Evolutionary conservation across 2,329 filamentous ascomycete genomes (phyloP), one percentile per base, ranked within the genome.

Genomic region (Ophiostoma perfectum): DNA sequence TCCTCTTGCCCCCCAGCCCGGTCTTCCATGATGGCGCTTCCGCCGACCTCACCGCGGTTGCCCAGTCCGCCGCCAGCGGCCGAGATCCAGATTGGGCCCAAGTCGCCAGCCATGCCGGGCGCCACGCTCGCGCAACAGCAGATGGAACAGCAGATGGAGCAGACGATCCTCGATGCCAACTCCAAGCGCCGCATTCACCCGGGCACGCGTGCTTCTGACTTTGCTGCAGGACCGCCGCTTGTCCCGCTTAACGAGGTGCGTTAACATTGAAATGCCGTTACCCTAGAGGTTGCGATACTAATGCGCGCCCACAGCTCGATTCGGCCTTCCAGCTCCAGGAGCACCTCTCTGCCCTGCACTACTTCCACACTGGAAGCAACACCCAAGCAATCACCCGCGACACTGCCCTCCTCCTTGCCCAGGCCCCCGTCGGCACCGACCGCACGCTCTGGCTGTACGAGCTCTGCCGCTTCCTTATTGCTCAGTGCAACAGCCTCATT

Each of bases 311-410:
- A 67, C 77, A 97, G 91, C 92, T 99, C 73, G 93, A 99, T 77
- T 98, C 94, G 36, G 91, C 95, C 62, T 99, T 98, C 77, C 95
- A 97, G 78, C 87, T 98, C 18, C 96, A 97, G 78, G 95, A 99
- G 80, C 94, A 99, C 76, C 89, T 99, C 67, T 94, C 96, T 78
- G 92, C 95, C 47, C 86, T 97, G 16, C 92, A 98, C 81, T 88
- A 93, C 78, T 84, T 90, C 77, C 89, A 91, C 77, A 96, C 92
- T 1, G 83, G 81, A 66, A 82, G 84, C 71, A 86, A 86, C 72
- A 89, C 88, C 45, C 80, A 86, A 60, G 88, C 94, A 6, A 89
- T 98, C 72, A 91, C 86, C 68, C 89, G 90, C 75, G 84, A 88
- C 44, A 89, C 91, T 58, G 93, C 95, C 11, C 80, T 85, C 67